Base-by-base conservation (phyloP, 2,329 filamentous ascomycete genomes). In the Emmonsiellopsis sp. region DNA sequence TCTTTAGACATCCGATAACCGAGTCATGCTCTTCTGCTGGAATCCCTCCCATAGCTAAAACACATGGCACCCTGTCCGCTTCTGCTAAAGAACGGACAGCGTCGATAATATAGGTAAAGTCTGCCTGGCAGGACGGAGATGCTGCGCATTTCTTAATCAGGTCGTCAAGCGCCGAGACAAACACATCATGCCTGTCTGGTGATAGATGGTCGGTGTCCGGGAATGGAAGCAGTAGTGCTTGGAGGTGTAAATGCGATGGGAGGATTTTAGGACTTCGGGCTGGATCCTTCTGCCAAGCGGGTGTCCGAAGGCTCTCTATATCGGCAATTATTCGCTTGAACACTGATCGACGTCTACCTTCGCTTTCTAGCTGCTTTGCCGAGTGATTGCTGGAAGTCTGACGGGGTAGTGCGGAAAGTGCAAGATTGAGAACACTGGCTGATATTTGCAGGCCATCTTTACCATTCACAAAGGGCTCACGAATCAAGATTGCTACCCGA, bases 391-490 rank as follows among this genome's bases (percentile, higher is more conserved):
- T 5, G 20, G 20, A 26, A 26, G 20, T 5, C 3, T 26, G 20
- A 26, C 20, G 20, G 20, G 20, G 20, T 26, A 26, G 20, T 26
- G 5, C 20, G 3, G 20, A 26, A 26, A 26, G 20, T 26, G 20
- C 20, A 26, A 26, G 20, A 26, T 26, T 26, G 20, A 26, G 5
- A 26, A 26, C 20, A 26, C 20, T 20, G 5, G n/a, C 3, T 9
- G 26, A 10, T 30, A 49, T 20, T n/a, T 7, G 16, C 20, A 34
- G 9, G 20, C 15, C 15, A 8, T 49, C 26, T 34, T 20, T n/a
- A 8, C 37, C 5, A 34, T 48, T 41, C 5, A 15, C 30, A 20
- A 57, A 10, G 11, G 57, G 57, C 15, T 53, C 30, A 9, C 48
- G 49, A 40, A 42, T 32, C 15, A 58, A 13, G 2, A 50, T 37